These are phyloP conservation scores for Xylariaceae sp. DNA, from an alignment of 2,329 filamentous ascomycete genomes.

Conservation along the genomic window DNA sequence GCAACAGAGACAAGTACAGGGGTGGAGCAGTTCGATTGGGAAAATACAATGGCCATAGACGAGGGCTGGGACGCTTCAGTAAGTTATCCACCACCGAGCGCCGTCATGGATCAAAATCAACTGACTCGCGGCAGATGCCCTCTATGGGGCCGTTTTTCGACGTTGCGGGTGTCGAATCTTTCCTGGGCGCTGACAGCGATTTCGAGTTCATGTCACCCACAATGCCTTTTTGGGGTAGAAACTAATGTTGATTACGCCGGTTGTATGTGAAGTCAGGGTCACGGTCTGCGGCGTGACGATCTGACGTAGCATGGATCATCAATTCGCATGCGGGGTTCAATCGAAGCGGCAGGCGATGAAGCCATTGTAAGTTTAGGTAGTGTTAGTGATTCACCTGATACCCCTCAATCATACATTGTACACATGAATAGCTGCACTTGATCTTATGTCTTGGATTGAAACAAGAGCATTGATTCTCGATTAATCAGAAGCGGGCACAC, in stretches of 20 bases:
- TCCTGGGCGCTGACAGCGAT: neutral
- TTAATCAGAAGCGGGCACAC: too few relatives aligned
- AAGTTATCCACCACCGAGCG: neutral
- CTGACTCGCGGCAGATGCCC: neutral
- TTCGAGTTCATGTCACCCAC: neutral
- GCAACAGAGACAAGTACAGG: constrained; percentile 20
- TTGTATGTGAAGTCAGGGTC: neutral
- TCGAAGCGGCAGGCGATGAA: too few relatives aligned
- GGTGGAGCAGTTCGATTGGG: constrained; percentile 22
- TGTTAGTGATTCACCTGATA: too few relatives aligned
- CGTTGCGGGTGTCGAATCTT: neutral
- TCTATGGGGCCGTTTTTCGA: neutral
- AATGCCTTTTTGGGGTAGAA: neutral
- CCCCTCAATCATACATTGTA: too few relatives aligned
- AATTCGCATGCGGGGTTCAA: too few relatives aligned
- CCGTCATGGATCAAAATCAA: neutral
- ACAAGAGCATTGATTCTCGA: too few relatives aligned
- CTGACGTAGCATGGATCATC: neutral
- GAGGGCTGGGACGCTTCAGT: constrained; percentile 37
- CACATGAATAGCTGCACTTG: too few relatives aligned
- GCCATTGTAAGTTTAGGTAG: too few relatives aligned
- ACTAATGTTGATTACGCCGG: neutral
- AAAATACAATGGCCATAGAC: constrained; percentile 26
- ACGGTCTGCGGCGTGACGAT: constrained; percentile 5
- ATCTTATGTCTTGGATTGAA: too few relatives aligned